Evolutionary conservation across 2,329 filamentous ascomycete species (phyloP).

Genomic region (Penicillium sp.): DNA sequence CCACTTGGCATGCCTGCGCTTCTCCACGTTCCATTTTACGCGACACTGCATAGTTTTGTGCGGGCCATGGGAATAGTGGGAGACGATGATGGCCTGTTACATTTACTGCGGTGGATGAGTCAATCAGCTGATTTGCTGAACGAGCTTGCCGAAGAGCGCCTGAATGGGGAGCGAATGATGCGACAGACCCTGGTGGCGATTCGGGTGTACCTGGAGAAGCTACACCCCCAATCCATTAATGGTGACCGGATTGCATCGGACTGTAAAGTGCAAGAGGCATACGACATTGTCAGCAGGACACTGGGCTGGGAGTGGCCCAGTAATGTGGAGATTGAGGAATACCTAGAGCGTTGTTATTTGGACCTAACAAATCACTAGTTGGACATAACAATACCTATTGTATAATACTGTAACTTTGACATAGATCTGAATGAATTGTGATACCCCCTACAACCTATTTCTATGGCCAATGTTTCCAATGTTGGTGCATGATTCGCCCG

Average conservation of each 20-base stretch:
- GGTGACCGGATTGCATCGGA: slow-evolving; percentile 26
- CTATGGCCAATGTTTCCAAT: too few relatives aligned
- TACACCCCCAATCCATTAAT: slow-evolving; percentile 19
- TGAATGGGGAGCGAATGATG: slow-evolving; percentile 40
- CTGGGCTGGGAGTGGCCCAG: slow-evolving; percentile 43
- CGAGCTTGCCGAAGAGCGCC: slow-evolving; percentile 33
- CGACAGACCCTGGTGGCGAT: slow-evolving; percentile 42
- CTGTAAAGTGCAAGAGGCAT: slow-evolving; percentile 34
- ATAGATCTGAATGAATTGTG: slow-evolving; percentile 8
- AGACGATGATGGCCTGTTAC: slow-evolving; percentile 42
- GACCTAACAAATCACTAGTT: too few relatives aligned
- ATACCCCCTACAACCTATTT: slow-evolving; percentile 12
- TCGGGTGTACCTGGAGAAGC: slow-evolving; percentile 42
- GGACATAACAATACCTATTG: slow-evolving; percentile 37
- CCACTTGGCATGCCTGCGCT: slow-evolving; percentile 29
- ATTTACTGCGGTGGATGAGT: slow-evolving; percentile 45
- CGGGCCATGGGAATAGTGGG: slow-evolving; percentile 41
- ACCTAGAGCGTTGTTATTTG: too few relatives aligned
- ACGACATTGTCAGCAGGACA: slow-evolving; percentile 37
- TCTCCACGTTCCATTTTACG: slow-evolving; percentile 38
- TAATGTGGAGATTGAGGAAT: slow-evolving; percentile 41
- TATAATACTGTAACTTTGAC: slow-evolving; percentile 21
- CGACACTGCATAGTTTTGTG: slow-evolving; percentile 43
- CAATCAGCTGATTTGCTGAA: slow-evolving; percentile 33
- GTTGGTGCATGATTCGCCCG: not conserved